These are phyloP conservation scores for Aspergillus caelatus DNA, from an alignment of 2,329 filamentous ascomycete species.

Conservation along the genomic window DNA sequence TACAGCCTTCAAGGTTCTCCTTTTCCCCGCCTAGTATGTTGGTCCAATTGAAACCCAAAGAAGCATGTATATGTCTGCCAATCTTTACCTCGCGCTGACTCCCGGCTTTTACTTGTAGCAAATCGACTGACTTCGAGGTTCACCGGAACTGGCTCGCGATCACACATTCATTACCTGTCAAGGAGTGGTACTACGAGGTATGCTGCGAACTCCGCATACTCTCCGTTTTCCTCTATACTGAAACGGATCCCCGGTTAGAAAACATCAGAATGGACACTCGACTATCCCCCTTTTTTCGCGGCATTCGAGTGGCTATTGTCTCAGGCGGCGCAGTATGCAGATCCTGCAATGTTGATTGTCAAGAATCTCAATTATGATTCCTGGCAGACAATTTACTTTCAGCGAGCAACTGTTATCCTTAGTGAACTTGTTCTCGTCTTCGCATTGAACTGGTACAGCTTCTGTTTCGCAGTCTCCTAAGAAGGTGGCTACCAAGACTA, in stretches of 20 bases:
- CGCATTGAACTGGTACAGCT: slow-evolving; percentile 71
- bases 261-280: slow-evolving; percentile 98
- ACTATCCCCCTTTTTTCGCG: slow-evolving; percentile 98
- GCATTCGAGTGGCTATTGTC: slow-evolving; percentile 94
- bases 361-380: slow-evolving; percentile 83
- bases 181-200: slow-evolving; percentile 92
- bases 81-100: slow-evolving; percentile 10
- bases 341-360: slow-evolving; percentile 80
- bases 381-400: slow-evolving; percentile 93
- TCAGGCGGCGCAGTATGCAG: slow-evolving; percentile 73
- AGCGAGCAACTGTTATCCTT: slow-evolving; percentile 81
- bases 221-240: background rate
- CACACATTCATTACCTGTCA: slow-evolving; percentile 81
- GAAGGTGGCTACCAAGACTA: slow-evolving; percentile 20
- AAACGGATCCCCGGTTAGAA: slow-evolving; percentile 52
- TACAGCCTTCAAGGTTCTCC: slow-evolving; percentile 83
- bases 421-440: slow-evolving; percentile 84
- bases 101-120: slow-evolving; percentile 58
- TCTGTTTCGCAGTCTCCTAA: background rate
- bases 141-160: slow-evolving; percentile 98
- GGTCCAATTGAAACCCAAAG: slow-evolving; percentile 3
- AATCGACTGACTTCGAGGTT: slow-evolving; percentile 98
- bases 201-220: slow-evolving; percentile 13
- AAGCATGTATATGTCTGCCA: slow-evolving; percentile 5
- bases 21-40: slow-evolving; percentile 92